Percentiles rank a stretch among this genome's conserved stretches.
Conservation (phyloP, 257 asterid species). For the Solanum chmielewskii region DNA sequence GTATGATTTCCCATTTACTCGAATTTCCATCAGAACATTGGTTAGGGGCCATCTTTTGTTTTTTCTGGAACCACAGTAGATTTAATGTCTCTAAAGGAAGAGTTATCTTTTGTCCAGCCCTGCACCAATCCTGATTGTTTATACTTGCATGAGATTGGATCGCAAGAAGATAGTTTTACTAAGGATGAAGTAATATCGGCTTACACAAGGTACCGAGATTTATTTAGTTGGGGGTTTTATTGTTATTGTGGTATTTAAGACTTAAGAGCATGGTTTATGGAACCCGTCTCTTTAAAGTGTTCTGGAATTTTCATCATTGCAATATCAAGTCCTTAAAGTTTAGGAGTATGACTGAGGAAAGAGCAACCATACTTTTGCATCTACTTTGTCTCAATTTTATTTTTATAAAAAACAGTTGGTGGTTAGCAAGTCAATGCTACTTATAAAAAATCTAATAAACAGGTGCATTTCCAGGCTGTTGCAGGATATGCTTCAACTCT, state of each 20-base stretch:
- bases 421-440: not conserved
- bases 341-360: not conserved
- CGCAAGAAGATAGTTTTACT: constrained; percentile 80
- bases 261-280: not conserved
- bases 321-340: not conserved
- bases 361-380: not conserved
- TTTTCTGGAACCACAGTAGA: not conserved
- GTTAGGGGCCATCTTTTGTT: not conserved
- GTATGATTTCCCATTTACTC: constrained; percentile 23
- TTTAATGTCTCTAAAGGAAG: not conserved
- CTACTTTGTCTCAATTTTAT: too few species aligned
- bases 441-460: not conserved
- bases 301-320: not conserved
- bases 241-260: not conserved
- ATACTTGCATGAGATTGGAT: constrained; percentile 81
- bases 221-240: not conserved
- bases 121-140: constrained; percentile 89
- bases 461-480: not conserved
- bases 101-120: constrained; percentile 40
- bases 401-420: not conserved
- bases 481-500: not conserved
- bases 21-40: not conserved
- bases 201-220: constrained; percentile 56
- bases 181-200: constrained; percentile 90
- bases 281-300: not conserved